Percentiles rank a stretch among this genome's conserved stretches.
phyloP scores from a whole-genome alignment of 345 rosid species.

The Rhodamnia argentea region DNA sequence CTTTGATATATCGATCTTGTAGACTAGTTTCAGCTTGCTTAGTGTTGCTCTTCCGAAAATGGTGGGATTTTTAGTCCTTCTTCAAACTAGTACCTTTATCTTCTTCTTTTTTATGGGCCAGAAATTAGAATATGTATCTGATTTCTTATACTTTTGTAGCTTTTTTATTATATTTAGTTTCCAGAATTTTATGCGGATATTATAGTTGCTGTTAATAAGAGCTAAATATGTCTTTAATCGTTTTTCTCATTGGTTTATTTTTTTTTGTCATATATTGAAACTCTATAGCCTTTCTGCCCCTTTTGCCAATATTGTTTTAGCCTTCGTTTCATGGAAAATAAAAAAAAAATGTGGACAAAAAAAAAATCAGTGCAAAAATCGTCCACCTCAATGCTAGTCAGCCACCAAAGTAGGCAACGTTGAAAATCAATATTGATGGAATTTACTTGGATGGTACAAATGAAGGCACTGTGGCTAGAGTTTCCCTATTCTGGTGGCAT shows the following conservation, averaged over 20 bases:
- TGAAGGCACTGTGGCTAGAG: too few relatives aligned
- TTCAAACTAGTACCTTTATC: too few relatives aligned
- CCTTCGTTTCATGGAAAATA: too few relatives aligned
- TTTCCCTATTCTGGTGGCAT: too few relatives aligned
- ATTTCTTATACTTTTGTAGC: not conserved
- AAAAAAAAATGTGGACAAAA: too few relatives aligned
- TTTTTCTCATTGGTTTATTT: not conserved
- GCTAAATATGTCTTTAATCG: not conserved
- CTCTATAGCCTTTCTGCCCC: not conserved
- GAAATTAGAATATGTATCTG: not conserved
- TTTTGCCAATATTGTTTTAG: not conserved
- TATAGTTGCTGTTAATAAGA: not conserved
- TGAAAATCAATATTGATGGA: too few relatives aligned
- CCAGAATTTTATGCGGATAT: not conserved
- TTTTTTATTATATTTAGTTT: not conserved
- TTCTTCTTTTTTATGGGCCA: not conserved
- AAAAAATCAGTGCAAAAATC: too few relatives aligned
- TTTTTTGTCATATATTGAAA: not conserved
- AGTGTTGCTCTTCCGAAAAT: not conserved
- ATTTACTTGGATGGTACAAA: too few relatives aligned
- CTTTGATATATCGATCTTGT: not conserved
- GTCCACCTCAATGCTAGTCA: too few relatives aligned
- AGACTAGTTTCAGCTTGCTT: not conserved
- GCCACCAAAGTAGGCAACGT: too few relatives aligned
- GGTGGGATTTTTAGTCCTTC: too few relatives aligned